Base-by-base conservation (phyloP, 2,329 filamentous ascomycete genomes). In the Hypoxylon sp. region DNA sequence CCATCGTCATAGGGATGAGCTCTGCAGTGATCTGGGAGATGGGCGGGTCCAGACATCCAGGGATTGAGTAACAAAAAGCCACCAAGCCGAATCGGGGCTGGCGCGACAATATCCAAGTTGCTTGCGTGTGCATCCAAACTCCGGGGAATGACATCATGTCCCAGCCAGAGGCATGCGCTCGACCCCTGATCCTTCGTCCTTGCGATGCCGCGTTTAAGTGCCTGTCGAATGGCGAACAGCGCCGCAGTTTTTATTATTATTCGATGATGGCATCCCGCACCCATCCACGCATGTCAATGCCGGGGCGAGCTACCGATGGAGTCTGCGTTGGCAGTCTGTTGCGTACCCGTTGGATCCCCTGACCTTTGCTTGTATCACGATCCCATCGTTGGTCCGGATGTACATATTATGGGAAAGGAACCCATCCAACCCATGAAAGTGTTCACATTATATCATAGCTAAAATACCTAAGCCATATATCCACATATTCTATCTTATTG, bases 191-290 rank as follows among this genome's bases (percentile, higher is more conserved):
- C 66, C 60, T 57, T 51, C 23, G 29, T 14, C 46, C 19, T 37
- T 41, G 16, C 37, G 47, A 32, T n/a, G 41, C n/a, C 14, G 14
- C 16, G 21, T 21, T 27, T 23, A 46, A 23, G 47, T 46, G 7
- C 51, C 39, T 23, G 16, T 41, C 37, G 37, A 41, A 41, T 47
- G 50, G 47, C 50, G 54, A 59, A 66, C 52, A 32, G 19, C 21
- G 43, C 39, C 32, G 41, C 45, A 21, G 9, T 47, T 60, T 55
- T 25, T 21, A n/a, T n/a, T n/a, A n/a, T 16, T 29, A 14, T 61
- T 63, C 61, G 64, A 69, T 69, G 64, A 69, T 69, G 67, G 61
- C 64, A 69, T 69, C 21, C 54, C 41, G 45, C 60, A 34, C n/a
- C 55, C 43, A 46, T 54, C 56, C 56, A 55, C 48, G 55, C 27